Evolutionary conservation across 116 monocot species (phyloP).

Genomic region (Dioscorea cayenensis): DNA sequence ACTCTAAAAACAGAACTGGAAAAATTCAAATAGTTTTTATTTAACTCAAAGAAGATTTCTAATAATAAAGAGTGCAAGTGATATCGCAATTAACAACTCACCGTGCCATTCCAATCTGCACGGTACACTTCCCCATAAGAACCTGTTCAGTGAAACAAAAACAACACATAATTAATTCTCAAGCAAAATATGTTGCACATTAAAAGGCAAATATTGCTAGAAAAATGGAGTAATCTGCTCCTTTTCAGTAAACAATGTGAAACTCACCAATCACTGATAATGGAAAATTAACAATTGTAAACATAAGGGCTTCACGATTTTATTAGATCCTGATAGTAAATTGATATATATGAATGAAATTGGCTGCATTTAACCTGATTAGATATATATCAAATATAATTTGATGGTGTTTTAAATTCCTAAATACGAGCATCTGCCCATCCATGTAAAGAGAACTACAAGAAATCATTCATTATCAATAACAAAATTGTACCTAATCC

Average conservation of each 20-base stretch:
- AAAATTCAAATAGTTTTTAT: not conserved
- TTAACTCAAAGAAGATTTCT: not conserved
- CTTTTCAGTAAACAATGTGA: too few species aligned
- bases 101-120: conserved; percentile 98
- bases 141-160: conserved; percentile 45
- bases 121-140: conserved; percentile 99
- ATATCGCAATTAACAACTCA: conserved; percentile 11
- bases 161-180: conserved; percentile 1
- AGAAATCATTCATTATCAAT: not conserved
- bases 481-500: conserved; percentile 74
- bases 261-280: too few species aligned
- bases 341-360: too few species aligned
- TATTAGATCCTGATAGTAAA: too few species aligned
- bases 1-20: too few species aligned
- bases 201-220: not conserved
- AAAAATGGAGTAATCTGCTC: too few species aligned
- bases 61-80: not conserved
- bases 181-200: not conserved
- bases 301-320: too few species aligned
- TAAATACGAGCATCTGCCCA: not conserved
- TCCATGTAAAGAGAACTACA: not conserved
- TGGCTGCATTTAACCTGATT: too few species aligned
- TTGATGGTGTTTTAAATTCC: not conserved
- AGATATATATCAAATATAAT: too few species aligned
- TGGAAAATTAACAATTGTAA: too few species aligned